Base-by-base conservation (phyloP, 192 early-diverging fungal genomes). In the Lobosporangium transversale region DNA sequence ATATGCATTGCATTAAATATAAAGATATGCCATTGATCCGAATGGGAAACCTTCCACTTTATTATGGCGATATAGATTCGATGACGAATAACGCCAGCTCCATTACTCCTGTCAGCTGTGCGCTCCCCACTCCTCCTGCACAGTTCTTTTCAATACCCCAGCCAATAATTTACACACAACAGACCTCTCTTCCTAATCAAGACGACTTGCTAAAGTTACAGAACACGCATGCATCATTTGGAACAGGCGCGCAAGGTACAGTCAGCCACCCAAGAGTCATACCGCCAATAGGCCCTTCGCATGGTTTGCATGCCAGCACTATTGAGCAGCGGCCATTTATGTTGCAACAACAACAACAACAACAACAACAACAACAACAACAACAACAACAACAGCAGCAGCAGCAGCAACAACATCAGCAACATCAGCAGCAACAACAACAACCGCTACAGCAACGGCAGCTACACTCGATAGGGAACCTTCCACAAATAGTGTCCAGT, bases 341-440 rank as follows among this genome's bases (percentile, higher is more conserved):
- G 35, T 21, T 33, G 53, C 53, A 17, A 0, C 35, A 47, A 12
- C 52, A 54, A 31, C 33, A 31, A 24, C 44, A 62, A 32, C 51
- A 53, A 15, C 27, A 24, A 18, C 30, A 50, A 32, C 27, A 51
- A 4, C 60, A 37, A 3, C 60, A 62, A 40, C 29, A 50, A 5
- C 48, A 40, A 26, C 31, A 50, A 6, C 48, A 36, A 18, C 60
- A 51, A 6, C 42, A 65, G 10, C 64, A 48, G 21, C 43, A 49
- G 20, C 63, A 56, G 7, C 27, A 52, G 11, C 50, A 53, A 11
- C 61, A 53, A 53, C 61, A 53, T 27, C 36, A 53, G 18, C 62
- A 53, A 21, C 62, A 64, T 24, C 44, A 48, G 6, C 43, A 45
- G 1, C 52, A 55, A 7, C 59, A 62, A 3, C 47, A 61, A 1